Evolutionary conservation across 1,139 yeast species (phyloP).

Genomic region (Taphrina wiesneri): DNA sequence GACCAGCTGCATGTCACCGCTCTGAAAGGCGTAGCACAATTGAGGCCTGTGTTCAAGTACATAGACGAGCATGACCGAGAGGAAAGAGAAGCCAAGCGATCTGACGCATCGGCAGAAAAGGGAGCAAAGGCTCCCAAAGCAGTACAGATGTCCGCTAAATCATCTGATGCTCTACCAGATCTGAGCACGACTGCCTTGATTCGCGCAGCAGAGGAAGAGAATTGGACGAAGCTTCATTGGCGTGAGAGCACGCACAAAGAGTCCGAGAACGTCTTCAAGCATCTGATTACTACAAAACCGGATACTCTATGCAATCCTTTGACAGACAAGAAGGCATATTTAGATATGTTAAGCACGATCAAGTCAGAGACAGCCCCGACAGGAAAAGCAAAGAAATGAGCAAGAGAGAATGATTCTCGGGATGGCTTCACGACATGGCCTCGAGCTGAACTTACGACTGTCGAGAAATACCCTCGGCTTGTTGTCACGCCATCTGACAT

Average conservation of each 20-base stretch:
- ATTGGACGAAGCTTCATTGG: constrained; percentile 28
- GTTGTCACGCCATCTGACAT: no score
- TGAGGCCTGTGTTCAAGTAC: constrained; percentile 78
- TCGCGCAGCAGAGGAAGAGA: constrained; percentile 52
- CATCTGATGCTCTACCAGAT: constrained; percentile 35
- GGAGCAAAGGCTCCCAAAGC: constrained; percentile 32
- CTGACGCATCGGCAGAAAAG: constrained; percentile 38
- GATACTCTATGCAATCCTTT: constrained; percentile 18
- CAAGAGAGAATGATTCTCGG: background rate
- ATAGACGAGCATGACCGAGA: constrained; percentile 50
- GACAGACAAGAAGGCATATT: constrained; percentile 19
- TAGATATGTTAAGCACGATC: constrained; percentile 24
- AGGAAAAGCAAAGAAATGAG: background rate
- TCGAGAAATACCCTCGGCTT: no score
- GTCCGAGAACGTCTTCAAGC: constrained; percentile 12
- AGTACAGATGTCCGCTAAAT: constrained; percentile 32
- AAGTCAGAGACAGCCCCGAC: background rate
- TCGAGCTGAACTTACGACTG: no score
- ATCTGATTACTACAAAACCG: constrained; percentile 3
- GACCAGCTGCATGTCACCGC: constrained; percentile 65
- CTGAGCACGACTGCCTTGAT: constrained; percentile 41
- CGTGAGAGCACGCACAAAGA: constrained; percentile 3
- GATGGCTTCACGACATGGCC: no score
- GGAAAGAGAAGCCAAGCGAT: constrained; percentile 17
- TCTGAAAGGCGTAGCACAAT: constrained; percentile 67